Base-by-base conservation (phyloP, 371 early-diverging fungal genomes). In the Lichtheimia ornata region DNA sequence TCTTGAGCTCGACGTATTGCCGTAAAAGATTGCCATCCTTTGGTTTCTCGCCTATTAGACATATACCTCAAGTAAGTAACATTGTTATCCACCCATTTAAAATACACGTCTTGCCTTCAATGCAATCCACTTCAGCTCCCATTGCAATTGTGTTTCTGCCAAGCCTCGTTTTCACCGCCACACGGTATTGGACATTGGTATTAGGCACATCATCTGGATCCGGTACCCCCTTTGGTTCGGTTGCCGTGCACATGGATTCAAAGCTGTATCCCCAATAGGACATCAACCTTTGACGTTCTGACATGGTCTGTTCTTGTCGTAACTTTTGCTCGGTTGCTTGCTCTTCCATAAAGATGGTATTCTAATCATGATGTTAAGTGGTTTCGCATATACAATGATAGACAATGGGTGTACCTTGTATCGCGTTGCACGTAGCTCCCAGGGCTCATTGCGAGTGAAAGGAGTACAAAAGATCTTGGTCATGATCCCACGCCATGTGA, bases 121-220 rank as follows among this genome's bases (percentile, higher is more conserved):
- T 78, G 69, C 96, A 97, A 69, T 96, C 97, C 6, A 96, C 93
- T 62, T 97, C 97, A 2, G 93, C 97, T 1, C 95, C 97, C 77
- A 96, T 86, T 11, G 96, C 73, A 5, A 96, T 59, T 3, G 82
- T 74, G 53, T 84, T 79, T 1, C 62, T 62, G 0, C 94, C 94
- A 1, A 96, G 70, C 59, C 77, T 85, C 0, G 96, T 92, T 58
- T 82, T 83, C 17, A 91, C 88, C n/a, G 96, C 88, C 4, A 90
- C 84, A 69, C 95, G 94, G 68, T 90, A 96, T 70, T 97, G 95
- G 0, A 84, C 63, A 64, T 95, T 91, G 24, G 91, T 94, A 60
- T 97, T 87, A 5, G 91, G 93, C 0, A 76, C 51, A 12, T 88
- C 65, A 3, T 69, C 58, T 11, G 83, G 62, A 47, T 79, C 81